A percentile compares a stretch with the other conserved stretches of the same genome.
These are phyloP conservation scores for Botryotinia narcissicola DNA, from an alignment of 2,329 filamentous ascomycete genomes.

Conservation along the genomic window DNA sequence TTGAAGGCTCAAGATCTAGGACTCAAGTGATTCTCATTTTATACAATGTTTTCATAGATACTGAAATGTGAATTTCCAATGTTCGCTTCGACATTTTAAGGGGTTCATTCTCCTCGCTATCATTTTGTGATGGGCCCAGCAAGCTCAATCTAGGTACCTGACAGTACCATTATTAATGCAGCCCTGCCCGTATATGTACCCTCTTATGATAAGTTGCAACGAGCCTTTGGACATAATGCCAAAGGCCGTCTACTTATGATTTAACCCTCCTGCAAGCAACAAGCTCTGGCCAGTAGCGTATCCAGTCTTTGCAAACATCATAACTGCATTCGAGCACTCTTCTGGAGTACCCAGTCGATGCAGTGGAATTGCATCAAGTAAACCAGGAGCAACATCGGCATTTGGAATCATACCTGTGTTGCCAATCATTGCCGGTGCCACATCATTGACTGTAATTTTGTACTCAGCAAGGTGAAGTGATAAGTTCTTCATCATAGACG, in stretches of 20 bases:
- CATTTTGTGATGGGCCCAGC: background rate
- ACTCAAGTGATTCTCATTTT: background rate
- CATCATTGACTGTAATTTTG: constrained; percentile 48
- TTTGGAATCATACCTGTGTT: constrained; percentile 45
- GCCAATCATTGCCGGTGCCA: constrained; percentile 48
- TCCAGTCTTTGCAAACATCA: constrained; percentile 47
- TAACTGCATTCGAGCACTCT: constrained; percentile 48
- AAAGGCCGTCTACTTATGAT: constrained; percentile 16
- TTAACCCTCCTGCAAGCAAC: constrained; percentile 43
- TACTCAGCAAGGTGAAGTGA: constrained; percentile 43
- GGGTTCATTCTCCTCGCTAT: background rate
- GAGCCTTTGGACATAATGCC: background rate
- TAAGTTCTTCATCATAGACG: constrained; percentile 48
- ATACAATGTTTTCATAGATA: background rate
- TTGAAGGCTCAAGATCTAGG: background rate
- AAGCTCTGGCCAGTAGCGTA: constrained; percentile 49
- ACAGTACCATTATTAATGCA: background rate
- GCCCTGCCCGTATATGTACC: background rate
- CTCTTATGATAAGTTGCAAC: background rate
- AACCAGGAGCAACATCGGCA: constrained; percentile 33
- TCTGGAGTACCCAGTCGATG: constrained; percentile 45
- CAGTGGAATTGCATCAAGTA: constrained; percentile 42
- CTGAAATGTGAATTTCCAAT: background rate
- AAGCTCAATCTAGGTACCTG: background rate
- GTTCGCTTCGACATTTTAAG: background rate